A percentile compares a stretch with the other conserved stretches of the same genome.
These are phyloP conservation scores for Thymus mandschuricus DNA, from an alignment of 257 asterid genomes.

Conservation along the genomic window DNA sequence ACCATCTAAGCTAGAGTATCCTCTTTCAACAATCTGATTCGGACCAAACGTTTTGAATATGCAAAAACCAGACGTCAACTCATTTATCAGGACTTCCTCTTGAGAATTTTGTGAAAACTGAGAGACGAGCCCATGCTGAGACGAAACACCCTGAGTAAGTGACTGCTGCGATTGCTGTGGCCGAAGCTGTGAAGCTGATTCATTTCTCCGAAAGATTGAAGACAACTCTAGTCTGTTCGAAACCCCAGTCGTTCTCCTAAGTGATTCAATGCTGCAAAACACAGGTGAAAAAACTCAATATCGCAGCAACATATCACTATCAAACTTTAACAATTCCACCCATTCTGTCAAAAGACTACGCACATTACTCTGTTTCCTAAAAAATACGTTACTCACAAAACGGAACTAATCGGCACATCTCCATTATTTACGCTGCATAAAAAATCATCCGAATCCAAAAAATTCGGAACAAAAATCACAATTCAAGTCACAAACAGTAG, in stretches of 20 bases:
- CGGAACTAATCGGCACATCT: not conserved
- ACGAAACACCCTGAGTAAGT: slow-evolving; percentile 79
- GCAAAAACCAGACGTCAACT: slow-evolving; percentile 42
- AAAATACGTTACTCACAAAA: not conserved
- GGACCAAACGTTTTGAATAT: slow-evolving; percentile 6
- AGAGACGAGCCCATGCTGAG: slow-evolving; percentile 82
- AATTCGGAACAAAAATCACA: not conserved
- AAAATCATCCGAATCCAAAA: not conserved
- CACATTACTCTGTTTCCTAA: not conserved
- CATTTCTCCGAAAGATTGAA: slow-evolving; percentile 59
- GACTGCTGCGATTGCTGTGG: slow-evolving; percentile 70
- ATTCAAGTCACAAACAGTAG: slow-evolving; percentile 1
- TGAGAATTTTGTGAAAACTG: slow-evolving; percentile 85
- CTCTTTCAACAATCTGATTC: not conserved
- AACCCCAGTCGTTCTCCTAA: slow-evolving; percentile 61
- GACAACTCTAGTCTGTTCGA: slow-evolving; percentile 60
- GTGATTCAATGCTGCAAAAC: slow-evolving; percentile 20
- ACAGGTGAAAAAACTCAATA: slow-evolving; percentile 13
- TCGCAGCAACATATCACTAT: not conserved
- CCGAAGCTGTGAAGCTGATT: slow-evolving; percentile 48
- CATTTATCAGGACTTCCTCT: slow-evolving; percentile 68
- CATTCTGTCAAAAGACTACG: not conserved
- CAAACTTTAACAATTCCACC: not conserved
- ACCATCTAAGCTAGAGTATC: slow-evolving; percentile 16
- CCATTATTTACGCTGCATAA: not conserved